Evolutionary conservation across 2,329 filamentous ascomycete species (phyloP).

Genomic region (Monascus ruber): DNA sequence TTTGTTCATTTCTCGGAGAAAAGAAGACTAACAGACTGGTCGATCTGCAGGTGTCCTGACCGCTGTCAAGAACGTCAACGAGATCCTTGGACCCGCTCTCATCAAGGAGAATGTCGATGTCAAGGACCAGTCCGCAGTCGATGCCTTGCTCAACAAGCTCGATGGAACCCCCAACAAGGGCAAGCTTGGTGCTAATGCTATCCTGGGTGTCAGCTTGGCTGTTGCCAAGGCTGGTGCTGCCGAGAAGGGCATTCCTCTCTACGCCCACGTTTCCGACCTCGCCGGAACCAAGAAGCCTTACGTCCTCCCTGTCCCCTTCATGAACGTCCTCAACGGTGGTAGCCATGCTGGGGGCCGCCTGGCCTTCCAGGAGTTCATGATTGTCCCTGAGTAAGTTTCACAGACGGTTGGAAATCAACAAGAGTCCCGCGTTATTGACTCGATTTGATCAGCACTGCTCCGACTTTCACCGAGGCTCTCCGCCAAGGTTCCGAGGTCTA

Average conservation of each 20-base stretch:
- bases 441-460: constrained; percentile 50
- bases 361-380: constrained; percentile 96
- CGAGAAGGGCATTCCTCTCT: constrained; percentile 78
- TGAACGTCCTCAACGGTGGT: constrained; percentile 87
- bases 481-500: constrained; percentile 96
- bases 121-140: constrained; percentile 74
- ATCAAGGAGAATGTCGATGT: constrained; percentile 76
- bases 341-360: constrained; percentile 96
- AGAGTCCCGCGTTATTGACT: constrained; percentile 2
- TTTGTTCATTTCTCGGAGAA: not conserved
- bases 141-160: constrained; percentile 74
- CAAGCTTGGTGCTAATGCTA: constrained; percentile 79
- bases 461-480: constrained; percentile 89
- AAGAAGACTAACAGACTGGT: not conserved
- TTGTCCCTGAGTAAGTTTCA: constrained; percentile 61
- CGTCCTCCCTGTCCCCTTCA: constrained; percentile 81
- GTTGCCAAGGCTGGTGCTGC: constrained; percentile 82
- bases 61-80: constrained; percentile 79
- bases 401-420: too few relatives aligned
- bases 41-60: constrained; percentile 50
- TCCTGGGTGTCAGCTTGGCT: constrained; percentile 73
- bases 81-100: constrained; percentile 64
- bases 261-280: constrained; percentile 77
- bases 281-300: constrained; percentile 86
- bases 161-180: constrained; percentile 80